Evolutionary conservation across 2,329 filamentous ascomycete species (phyloP).

Genomic region (Furcasterigmium furcatum): DNA sequence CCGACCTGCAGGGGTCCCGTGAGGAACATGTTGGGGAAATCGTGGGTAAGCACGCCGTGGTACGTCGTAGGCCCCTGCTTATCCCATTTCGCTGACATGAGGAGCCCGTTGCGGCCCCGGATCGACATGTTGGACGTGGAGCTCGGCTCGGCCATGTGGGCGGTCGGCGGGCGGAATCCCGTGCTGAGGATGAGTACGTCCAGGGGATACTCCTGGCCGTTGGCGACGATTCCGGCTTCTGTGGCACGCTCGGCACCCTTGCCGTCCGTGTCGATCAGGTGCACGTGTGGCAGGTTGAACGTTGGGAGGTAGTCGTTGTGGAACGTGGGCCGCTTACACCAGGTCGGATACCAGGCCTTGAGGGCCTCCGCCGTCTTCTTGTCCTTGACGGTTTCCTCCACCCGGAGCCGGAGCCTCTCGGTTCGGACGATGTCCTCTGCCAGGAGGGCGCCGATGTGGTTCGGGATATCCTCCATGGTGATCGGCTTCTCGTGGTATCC

Average conservation of each 20-base stretch:
- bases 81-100: constrained; percentile 42
- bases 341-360: constrained; percentile 57
- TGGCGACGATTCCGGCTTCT: constrained; percentile 40
- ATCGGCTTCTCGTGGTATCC: constrained; percentile 13
- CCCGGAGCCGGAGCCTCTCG: constrained; percentile 41
- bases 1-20: constrained; percentile 36
- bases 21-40: constrained; percentile 55
- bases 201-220: constrained; percentile 41
- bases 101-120: constrained; percentile 37
- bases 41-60: constrained; percentile 43
- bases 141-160: constrained; percentile 23
- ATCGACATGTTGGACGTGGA: constrained; percentile 19
- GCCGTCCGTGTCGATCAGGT: constrained; percentile 57
- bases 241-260: constrained; percentile 46
- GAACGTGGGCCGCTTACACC: constrained; percentile 63
- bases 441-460: constrained; percentile 31
- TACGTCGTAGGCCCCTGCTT: constrained; percentile 41
- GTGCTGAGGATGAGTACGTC: constrained; percentile 35
- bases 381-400: constrained; percentile 51
- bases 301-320: constrained; percentile 55
- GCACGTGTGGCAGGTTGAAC: constrained; percentile 58
- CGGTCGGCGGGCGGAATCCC: constrained; percentile 28
- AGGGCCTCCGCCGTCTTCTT: constrained; percentile 45
- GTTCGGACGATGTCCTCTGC: constrained; percentile 36
- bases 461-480: constrained; percentile 15